A percentile compares a stretch with the other conserved stretches of the same genome.
phyloP scores from a whole-genome alignment of 306 rosid genomes.

The Rosa persica region DNA sequence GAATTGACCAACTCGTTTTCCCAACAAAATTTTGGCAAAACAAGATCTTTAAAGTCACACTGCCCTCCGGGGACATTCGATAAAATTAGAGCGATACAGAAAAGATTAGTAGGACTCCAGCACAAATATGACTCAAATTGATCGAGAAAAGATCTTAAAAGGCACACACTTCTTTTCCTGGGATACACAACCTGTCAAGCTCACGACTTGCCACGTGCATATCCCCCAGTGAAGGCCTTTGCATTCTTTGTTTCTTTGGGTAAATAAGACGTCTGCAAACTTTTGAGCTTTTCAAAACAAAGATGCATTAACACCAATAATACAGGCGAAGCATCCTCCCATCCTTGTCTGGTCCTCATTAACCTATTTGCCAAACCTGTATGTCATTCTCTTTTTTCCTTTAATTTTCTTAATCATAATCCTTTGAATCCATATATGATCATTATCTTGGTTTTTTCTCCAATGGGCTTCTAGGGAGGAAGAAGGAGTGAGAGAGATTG shows the following conservation, averaged over 20 bases:
- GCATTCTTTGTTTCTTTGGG: background rate
- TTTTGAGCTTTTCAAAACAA: constrained; percentile 7
- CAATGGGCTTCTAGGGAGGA: constrained; percentile 25
- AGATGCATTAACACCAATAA: constrained; percentile 26
- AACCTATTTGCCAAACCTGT: constrained; percentile 27
- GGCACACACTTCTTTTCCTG: no score
- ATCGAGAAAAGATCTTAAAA: no score
- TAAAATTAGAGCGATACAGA: background rate
- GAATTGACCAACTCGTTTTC: background rate
- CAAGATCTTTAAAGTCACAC: no score
- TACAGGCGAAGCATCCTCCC: constrained; percentile 55
- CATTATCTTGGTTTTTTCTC: constrained; percentile 12
- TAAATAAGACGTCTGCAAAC: background rate
- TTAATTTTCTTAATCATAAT: background rate
- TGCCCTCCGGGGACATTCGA: no score
- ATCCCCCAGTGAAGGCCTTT: background rate
- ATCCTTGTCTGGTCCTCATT: constrained; percentile 39
- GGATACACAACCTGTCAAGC: background rate
- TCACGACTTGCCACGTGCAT: background rate
- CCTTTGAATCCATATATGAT: background rate
- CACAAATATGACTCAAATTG: no score
- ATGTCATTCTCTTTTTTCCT: background rate
- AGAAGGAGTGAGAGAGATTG: constrained; percentile 10
- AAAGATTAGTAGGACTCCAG: no score
- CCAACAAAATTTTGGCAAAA: constrained; percentile 8